Evolutionary conservation across 805 yeast species (phyloP).

Genomic region (Debaryomyces maramus): DNA sequence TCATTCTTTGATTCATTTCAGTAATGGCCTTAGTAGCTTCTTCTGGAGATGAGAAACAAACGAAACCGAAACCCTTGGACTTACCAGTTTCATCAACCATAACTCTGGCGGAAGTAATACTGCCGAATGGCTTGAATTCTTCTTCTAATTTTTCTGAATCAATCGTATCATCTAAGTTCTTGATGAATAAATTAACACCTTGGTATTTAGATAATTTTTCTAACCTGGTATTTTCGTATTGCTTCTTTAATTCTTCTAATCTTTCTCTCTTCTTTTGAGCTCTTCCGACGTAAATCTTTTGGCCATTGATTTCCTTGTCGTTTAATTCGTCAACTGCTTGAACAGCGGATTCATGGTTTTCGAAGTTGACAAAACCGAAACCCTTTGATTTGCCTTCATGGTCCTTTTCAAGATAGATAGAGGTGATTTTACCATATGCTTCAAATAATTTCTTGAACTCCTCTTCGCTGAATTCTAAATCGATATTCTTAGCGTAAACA

Average conservation of each 20-base stretch:
- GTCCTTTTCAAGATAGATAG: conserved; percentile 77
- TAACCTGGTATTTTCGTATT: conserved; percentile 86
- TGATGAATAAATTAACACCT: conserved; percentile 95
- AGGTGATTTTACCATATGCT: conserved; percentile 77
- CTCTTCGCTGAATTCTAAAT: conserved; percentile 64
- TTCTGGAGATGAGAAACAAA: conserved; percentile 95
- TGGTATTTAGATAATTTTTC: conserved; percentile 93
- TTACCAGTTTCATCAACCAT: conserved; percentile 94
- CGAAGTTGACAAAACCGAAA: conserved; percentile 93
- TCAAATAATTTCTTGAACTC: conserved; percentile 72
- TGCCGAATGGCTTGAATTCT: conserved; percentile 91
- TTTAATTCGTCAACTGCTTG: conserved; percentile 91
- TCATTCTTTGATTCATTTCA: conserved; percentile 97
- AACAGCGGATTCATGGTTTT: conserved; percentile 81
- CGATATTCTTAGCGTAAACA: conserved; percentile 90
- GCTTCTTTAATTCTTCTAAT: conserved; percentile 90
- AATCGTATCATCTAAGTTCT: conserved; percentile 91
- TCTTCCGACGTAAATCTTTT: conserved; percentile 91
- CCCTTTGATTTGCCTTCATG: conserved; percentile 89
- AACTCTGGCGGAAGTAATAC: conserved; percentile 93
- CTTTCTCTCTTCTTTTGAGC: conserved; percentile 99
- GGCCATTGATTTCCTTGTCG: conserved; percentile 82
- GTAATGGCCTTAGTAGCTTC: conserved; percentile 98
- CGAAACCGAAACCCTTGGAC: conserved; percentile 98
- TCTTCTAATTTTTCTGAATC: conserved; percentile 89